Percentiles rank a stretch among this genome's conserved stretches.
Evolutionary conservation across 2,329 filamentous ascomycete genomes (phyloP).

Genomic region (Aspergillus unguis): DNA sequence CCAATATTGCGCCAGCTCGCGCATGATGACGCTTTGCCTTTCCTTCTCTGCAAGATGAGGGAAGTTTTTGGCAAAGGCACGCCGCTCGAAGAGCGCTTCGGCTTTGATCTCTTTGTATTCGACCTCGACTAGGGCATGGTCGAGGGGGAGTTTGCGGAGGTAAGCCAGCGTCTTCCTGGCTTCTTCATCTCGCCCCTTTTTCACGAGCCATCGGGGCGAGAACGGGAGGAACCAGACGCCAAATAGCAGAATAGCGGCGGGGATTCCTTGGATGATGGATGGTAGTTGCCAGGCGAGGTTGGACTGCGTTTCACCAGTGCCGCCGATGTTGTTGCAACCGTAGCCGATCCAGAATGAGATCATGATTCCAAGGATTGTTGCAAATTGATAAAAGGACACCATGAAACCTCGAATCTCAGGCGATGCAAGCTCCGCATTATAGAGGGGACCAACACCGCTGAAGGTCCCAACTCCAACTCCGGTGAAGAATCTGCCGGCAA

Average conservation of each 20-base stretch:
- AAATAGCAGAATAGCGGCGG: conserved; percentile 32
- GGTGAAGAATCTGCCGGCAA: conserved; percentile 31
- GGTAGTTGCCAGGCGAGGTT: conserved; percentile 48
- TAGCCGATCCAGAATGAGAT: conserved; percentile 39
- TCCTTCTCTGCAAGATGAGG: conserved; percentile 36
- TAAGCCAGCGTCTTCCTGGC: conserved; percentile 24
- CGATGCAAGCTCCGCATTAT: conserved; percentile 49
- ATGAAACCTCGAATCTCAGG: conserved; percentile 33
- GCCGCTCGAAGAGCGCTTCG: conserved; percentile 44
- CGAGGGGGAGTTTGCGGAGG: conserved; percentile 32
- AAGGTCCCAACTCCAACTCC: conserved; percentile 33
- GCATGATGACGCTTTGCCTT: conserved; percentile 41
- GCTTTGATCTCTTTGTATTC: conserved; percentile 51
- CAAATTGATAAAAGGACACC: conserved; percentile 34
- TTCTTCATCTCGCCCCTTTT: conserved; percentile 47
- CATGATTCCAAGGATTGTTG: conserved; percentile 36
- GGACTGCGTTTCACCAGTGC: conserved; percentile 25
- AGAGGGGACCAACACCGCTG: conserved; percentile 39
- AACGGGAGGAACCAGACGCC: conserved; percentile 51
- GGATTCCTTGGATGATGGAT: conserved; percentile 46
- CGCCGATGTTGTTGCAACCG: conserved; percentile 42
- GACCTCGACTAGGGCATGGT: conserved; percentile 37
- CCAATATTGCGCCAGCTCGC: conserved; percentile 51
- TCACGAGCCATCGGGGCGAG: conserved; percentile 54
- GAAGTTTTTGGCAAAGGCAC: conserved; percentile 45